phyloP scores from a whole-genome alignment of 768 basidiomycete genomes.

The Hericium rajendrae region DNA sequence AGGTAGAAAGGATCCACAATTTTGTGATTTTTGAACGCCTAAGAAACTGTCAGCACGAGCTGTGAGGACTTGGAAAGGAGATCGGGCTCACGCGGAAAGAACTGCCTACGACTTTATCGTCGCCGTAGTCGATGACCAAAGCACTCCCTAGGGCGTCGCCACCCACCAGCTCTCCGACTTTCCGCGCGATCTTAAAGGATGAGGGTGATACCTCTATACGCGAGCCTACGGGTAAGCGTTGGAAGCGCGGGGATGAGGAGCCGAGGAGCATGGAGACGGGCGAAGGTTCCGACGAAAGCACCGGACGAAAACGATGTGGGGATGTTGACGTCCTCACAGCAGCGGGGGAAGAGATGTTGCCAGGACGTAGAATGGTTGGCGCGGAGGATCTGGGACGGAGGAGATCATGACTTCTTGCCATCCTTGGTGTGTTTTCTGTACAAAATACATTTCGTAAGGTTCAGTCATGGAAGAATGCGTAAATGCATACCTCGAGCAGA shows the following conservation, averaged over 20 bases:
- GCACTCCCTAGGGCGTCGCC: conserved; percentile 32
- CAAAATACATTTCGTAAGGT: not conserved
- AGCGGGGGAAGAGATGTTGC: conserved; percentile 4
- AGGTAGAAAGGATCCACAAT: conserved; percentile 76
- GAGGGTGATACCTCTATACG: conserved; percentile 75
- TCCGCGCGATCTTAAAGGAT: conserved; percentile 57
- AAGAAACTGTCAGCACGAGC: not conserved
- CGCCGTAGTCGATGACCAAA: conserved; percentile 87
- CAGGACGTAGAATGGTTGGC: conserved; percentile 18
- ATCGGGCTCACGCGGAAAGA: conserved; percentile 70
- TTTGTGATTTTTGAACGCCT: conserved; percentile 89
- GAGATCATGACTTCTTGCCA: conserved; percentile 83
- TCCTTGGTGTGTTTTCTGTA: conserved; percentile 64
- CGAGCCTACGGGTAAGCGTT: conserved; percentile 53
- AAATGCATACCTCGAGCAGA: conserved; percentile 58
- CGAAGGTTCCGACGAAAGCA: conserved; percentile 53
- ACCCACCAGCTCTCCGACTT: conserved; percentile 55
- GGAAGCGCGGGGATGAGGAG: conserved; percentile 61
- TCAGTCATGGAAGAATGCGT: not conserved
- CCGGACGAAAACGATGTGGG: conserved; percentile 41
- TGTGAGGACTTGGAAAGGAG: not conserved
- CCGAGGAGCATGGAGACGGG: conserved; percentile 48
- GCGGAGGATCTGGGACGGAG: conserved; percentile 28
- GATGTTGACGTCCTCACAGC: conserved; percentile 2
- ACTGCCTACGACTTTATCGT: conserved; percentile 51